phyloP scores from a whole-genome alignment of 78 protist species.

The Dictyostelium intermedium region DNA sequence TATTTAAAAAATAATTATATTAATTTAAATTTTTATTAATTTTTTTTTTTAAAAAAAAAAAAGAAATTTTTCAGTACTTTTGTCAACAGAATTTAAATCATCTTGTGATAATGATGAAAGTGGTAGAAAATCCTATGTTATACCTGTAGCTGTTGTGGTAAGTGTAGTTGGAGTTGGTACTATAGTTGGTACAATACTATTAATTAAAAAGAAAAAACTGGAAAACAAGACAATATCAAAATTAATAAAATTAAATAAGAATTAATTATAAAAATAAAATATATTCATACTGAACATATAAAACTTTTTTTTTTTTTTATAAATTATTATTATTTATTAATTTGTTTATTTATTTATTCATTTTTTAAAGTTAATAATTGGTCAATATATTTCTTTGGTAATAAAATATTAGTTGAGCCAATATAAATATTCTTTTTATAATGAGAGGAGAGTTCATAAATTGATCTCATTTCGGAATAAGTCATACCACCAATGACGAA shows the following conservation, averaged over 20 bases:
- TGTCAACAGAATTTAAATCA: background rate
- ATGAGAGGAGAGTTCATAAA: conserved; percentile 77
- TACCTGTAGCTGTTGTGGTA: background rate
- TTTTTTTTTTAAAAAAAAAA: no score
- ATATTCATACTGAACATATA: background rate
- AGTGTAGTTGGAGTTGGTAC: background rate
- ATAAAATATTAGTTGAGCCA: conserved; percentile 58
- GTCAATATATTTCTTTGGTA: conserved; percentile 47
- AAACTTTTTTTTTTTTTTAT: background rate
- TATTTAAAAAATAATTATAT: no score
- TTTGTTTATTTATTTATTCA: background rate
- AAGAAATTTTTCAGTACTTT: background rate
- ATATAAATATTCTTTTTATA: conserved; percentile 76
- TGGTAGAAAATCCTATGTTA: background rate
- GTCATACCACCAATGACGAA: conserved; percentile 88
- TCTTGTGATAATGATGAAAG: background rate
- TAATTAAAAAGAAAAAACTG: background rate
- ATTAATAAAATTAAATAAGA: no score
- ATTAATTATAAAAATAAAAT: no score
- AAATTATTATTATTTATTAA: background rate
- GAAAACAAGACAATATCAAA: no score
- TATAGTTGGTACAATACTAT: background rate
- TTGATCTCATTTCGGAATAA: conserved; percentile 83
- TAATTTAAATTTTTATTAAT: no score
- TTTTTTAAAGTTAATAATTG: conserved; percentile 29